These are phyloP conservation scores for Priceomyces haplophilus DNA, from an alignment of 805 yeast genomes.

Conservation along the genomic window DNA sequence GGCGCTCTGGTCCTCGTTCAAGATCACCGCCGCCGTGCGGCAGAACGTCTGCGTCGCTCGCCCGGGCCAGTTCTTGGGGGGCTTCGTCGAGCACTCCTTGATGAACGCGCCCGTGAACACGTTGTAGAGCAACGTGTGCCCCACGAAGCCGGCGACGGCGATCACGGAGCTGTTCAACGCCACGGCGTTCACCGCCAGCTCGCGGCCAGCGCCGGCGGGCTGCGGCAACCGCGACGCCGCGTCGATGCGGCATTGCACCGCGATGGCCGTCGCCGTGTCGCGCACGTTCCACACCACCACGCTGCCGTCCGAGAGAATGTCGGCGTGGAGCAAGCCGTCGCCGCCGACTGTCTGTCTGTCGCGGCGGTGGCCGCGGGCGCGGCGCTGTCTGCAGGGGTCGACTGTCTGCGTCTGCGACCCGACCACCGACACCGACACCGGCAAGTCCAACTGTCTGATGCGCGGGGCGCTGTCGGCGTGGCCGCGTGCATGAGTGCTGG, in stretches of 20 bases:
- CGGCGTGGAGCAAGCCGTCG: conserved; percentile 40
- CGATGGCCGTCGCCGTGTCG: conserved; percentile 11
- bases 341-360: conserved; percentile 30
- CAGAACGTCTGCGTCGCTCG: conserved; percentile 15
- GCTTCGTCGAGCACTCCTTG: conserved; percentile 30
- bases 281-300: conserved; percentile 45
- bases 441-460: conserved; percentile 13
- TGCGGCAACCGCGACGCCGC: conserved; percentile 6
- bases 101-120: conserved; percentile 40
- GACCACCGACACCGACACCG: conserved; percentile 13
- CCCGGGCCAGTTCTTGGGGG: conserved; percentile 30
- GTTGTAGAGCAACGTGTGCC: conserved; percentile 41
- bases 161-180: conserved; percentile 34
- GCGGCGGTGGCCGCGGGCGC: no score
- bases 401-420: conserved; percentile 19
- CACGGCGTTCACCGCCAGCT: conserved; percentile 19
- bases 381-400: conserved; percentile 2
- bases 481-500: no score
- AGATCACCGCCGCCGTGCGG: neutral
- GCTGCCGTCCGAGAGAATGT: conserved; percentile 38
- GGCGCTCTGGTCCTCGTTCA: conserved; percentile 22
- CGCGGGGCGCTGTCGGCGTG: no score
- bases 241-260: conserved; percentile 12
- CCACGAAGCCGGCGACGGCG: conserved; percentile 42
- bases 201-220: conserved; percentile 4